phyloP scores from a whole-genome alignment of 2,329 filamentous ascomycete genomes.

The Monilinia laxa region DNA sequence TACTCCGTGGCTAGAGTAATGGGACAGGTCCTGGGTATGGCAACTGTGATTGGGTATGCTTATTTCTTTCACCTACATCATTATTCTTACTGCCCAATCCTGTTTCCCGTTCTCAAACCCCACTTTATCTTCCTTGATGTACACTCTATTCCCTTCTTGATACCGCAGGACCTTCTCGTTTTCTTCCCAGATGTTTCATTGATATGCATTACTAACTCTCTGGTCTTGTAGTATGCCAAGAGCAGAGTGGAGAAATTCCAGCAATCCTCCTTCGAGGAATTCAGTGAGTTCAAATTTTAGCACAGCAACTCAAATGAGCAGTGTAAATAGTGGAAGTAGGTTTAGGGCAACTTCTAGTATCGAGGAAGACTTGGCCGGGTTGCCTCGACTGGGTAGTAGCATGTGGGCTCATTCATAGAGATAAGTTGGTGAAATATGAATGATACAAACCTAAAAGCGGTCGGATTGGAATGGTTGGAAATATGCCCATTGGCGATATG shows the following conservation, averaged over 20 bases:
- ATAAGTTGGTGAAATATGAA: background rate
- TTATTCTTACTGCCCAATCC: no score
- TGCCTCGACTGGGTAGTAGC: background rate
- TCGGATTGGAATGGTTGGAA: background rate
- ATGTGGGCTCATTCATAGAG: constrained; percentile 1
- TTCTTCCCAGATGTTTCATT: no score
- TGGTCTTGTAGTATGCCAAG: background rate
- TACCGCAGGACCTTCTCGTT: no score
- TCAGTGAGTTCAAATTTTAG: no score
- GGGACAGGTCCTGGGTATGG: background rate
- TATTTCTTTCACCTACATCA: no score
- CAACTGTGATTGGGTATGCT: background rate
- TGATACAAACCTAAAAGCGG: background rate
- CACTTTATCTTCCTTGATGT: no score
- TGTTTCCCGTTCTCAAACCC: no score
- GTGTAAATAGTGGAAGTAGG: background rate
- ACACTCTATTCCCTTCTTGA: no score
- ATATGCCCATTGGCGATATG: background rate
- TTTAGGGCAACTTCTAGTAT: background rate
- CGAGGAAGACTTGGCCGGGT: background rate
- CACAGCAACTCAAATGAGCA: background rate
- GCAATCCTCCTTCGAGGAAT: rapidly evolving
- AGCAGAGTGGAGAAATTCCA: background rate
- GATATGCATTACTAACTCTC: no score
- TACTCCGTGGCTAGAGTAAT: background rate